Evolutionary conservation across 108 stramenopile species (phyloP).

Genomic region (Phaeodactylum tricornutum): DNA sequence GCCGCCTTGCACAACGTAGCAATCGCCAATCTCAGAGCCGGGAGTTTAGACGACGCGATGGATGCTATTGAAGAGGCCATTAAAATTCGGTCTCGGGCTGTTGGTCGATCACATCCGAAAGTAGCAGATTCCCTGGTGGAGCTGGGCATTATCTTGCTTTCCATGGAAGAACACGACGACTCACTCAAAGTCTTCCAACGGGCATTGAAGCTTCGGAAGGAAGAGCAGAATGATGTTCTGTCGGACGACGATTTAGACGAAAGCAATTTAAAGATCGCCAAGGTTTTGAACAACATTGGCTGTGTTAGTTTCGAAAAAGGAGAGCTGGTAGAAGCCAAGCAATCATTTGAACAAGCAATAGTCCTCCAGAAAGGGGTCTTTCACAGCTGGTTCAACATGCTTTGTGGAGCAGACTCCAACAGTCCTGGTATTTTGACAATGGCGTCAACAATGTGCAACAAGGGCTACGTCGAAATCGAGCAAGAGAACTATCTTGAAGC

Average conservation of each 20-base stretch:
- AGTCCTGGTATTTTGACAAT: conserved; percentile 46
- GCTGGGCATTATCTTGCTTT: conserved; percentile 45
- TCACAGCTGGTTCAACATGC: conserved; percentile 15
- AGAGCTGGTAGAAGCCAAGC: conserved; percentile 26
- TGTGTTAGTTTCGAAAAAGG: conserved; percentile 49
- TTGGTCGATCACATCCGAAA: conserved; percentile 34
- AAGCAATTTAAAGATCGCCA: conserved; percentile 40
- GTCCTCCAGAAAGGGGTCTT: conserved; percentile 34
- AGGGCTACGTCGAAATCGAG: conserved; percentile 42
- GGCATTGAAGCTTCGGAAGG: conserved; percentile 32
- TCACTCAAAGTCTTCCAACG: conserved; percentile 33
- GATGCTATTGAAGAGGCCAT: conserved; percentile 61
- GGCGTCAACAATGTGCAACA: conserved; percentile 59
- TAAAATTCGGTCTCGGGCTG: conserved; percentile 32
- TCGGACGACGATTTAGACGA: conserved; percentile 15
- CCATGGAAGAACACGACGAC: conserved; percentile 46
- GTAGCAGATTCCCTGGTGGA: conserved; percentile 57
- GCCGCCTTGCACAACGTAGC: conserved; percentile 59
- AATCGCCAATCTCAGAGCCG: conserved; percentile 45
- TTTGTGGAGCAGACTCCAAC: conserved; percentile 16
- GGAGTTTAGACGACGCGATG: conserved; percentile 40
- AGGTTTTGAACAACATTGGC: conserved; percentile 54
- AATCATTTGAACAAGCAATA: conserved; percentile 33
- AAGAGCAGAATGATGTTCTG: conserved; percentile 21
- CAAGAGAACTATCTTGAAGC: conserved; percentile 29